Percentiles rank a stretch among this genome's conserved stretches.
These are phyloP conservation scores for Amaranthus hypochondriacus DNA, from an alignment of 148 eudicot species.

Conservation along the genomic window DNA sequence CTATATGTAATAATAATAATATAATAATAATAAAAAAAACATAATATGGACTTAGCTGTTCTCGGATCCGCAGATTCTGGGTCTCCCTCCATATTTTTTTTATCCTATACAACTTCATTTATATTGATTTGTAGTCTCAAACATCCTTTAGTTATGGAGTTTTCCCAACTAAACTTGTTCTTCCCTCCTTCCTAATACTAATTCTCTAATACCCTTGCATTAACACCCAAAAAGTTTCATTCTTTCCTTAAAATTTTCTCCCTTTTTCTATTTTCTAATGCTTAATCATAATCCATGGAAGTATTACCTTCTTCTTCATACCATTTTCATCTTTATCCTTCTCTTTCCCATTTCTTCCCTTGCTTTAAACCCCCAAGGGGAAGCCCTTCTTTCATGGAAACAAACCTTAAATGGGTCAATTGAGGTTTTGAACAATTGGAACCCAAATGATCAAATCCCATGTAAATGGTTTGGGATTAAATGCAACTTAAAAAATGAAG, in stretches of 20 bases:
- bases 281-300: constrained; percentile 54
- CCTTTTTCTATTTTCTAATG: constrained; percentile 48
- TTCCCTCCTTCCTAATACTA: constrained; percentile 9
- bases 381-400: constrained; percentile 70
- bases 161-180: constrained; percentile 34
- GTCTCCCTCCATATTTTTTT: constrained; percentile 23
- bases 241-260: constrained; percentile 16
- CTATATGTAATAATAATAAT: constrained; percentile 12
- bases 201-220: not conserved
- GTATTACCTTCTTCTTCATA: constrained; percentile 13
- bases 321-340: constrained; percentile 6
- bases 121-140: constrained; percentile 3
- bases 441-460: constrained; percentile 44
- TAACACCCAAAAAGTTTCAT: constrained; percentile 5
- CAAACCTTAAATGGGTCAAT: constrained; percentile 44
- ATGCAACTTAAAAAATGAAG: constrained; percentile 53
- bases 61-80: constrained; percentile 87
- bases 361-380: constrained; percentile 63
- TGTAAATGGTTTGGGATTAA: constrained; percentile 69
- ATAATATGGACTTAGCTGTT: constrained; percentile 69
- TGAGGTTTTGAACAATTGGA: constrained; percentile 46
- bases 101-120: constrained; percentile 13
- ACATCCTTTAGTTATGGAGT: constrained; percentile 20
- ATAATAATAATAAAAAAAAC: not conserved
- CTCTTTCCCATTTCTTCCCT: constrained; percentile 16